phyloP scores from a whole-genome alignment of 805 yeast species.

The Candida anglica region DNA sequence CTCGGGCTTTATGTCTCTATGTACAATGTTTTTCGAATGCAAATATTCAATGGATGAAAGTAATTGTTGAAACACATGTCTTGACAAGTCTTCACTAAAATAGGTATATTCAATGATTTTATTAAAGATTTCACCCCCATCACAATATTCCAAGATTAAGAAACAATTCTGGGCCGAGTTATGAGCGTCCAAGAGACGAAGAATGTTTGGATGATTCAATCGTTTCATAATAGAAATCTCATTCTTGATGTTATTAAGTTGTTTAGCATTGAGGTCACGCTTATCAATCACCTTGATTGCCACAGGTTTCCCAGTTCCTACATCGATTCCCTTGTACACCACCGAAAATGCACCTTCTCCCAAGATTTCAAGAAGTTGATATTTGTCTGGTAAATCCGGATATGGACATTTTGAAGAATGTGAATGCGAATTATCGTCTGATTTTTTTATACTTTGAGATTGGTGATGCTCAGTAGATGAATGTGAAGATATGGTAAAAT shows the following conservation, averaged over 20 bases:
- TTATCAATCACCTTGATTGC: conserved; percentile 79
- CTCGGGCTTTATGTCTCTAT: conserved; percentile 81
- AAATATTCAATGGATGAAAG: conserved; percentile 66
- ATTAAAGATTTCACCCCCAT: conserved; percentile 80
- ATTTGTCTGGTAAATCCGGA: conserved; percentile 26
- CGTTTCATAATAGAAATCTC: conserved; percentile 74
- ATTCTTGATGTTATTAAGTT: conserved; percentile 55
- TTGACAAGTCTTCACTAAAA: conserved; percentile 65
- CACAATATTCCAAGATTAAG: conserved; percentile 61
- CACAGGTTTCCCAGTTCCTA: conserved; percentile 37
- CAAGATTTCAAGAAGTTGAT: conserved; percentile 29
- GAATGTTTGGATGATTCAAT: conserved; percentile 57
- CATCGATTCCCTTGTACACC: conserved; percentile 69
- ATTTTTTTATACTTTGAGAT: neutral
- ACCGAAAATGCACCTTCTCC: conserved; percentile 92
- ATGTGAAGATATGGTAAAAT: conserved; percentile 4
- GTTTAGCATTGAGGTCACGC: conserved; percentile 46
- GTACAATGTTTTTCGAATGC: conserved; percentile 67
- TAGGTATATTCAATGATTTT: conserved; percentile 76
- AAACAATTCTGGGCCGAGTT: conserved; percentile 55
- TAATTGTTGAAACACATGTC: conserved; percentile 71
- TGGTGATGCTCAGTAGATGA: conserved; percentile 1
- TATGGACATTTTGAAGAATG: conserved; percentile 5
- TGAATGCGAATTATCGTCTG: too few relatives aligned
- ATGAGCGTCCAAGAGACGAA: conserved; percentile 49